phyloP scores from a whole-genome alignment of 352 stramenopile genomes.

The Pythium grandisporangium region DNA sequence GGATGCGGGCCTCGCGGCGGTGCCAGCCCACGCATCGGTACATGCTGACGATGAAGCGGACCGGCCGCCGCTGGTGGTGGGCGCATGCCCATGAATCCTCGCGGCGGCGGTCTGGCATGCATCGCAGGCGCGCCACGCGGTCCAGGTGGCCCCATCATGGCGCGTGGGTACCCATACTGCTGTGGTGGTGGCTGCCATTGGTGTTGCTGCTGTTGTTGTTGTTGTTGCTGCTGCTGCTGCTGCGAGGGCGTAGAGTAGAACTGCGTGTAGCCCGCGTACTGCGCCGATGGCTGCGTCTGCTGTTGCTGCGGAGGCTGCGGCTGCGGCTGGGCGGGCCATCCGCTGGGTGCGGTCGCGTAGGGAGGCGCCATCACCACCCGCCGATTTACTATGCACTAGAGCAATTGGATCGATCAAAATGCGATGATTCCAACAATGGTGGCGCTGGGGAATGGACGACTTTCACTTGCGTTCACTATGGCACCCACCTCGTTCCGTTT shows the following conservation, averaged over 20 bases:
- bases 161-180: conserved; percentile 3
- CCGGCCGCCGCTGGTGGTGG: conserved; percentile 8
- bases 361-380: no score
- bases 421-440: no score
- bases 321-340: no score
- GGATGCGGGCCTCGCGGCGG: conserved; percentile 10
- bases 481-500: no score
- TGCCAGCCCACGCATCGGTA: conserved; percentile 3
- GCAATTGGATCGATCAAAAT: no score
- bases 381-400: no score
- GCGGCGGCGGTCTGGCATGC: conserved; percentile 5
- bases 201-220: no score
- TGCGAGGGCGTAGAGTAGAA: conserved; percentile 27
- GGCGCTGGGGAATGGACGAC: no score
- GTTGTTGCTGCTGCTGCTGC: neutral
- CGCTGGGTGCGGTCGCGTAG: no score
- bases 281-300: no score
- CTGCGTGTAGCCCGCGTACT: conserved; percentile 55
- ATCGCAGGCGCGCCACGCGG: conserved; percentile 3
- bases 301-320: conserved; percentile 5
- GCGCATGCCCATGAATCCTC: conserved; percentile 3
- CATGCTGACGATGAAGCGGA: conserved; percentile 1
- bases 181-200: conserved; percentile 29
- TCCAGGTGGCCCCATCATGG: conserved; percentile 4
- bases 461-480: no score